phyloP scores from a whole-genome alignment of 768 basidiomycete genomes.

The Ramaria sp. region DNA sequence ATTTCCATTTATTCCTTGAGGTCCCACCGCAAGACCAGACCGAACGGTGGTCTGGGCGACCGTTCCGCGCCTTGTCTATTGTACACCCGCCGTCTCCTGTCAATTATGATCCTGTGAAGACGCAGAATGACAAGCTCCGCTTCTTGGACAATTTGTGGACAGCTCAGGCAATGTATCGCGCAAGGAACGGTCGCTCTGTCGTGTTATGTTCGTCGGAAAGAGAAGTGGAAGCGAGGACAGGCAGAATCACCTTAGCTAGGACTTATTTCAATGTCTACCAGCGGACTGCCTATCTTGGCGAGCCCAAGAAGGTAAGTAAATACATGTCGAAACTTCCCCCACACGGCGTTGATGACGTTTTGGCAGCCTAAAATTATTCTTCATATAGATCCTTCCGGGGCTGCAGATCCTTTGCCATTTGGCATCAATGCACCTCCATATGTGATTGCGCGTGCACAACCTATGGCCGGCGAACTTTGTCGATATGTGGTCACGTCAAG shows the following conservation, averaged over 20 bases:
- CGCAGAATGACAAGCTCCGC: constrained; percentile 58
- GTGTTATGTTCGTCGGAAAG: constrained; percentile 59
- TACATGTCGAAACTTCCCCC: background rate
- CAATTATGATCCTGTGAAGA: constrained; percentile 54
- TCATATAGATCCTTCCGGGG: constrained; percentile 69
- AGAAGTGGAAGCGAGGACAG: constrained; percentile 61
- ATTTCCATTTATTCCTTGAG: constrained; percentile 79
- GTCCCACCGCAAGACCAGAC: constrained; percentile 70
- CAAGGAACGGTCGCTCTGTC: constrained; percentile 62
- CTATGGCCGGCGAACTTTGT: constrained; percentile 73
- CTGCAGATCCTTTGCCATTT: constrained; percentile 70
- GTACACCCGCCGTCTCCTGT: constrained; percentile 64
- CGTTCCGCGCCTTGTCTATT: constrained; percentile 69
- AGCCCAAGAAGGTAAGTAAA: constrained; percentile 58
- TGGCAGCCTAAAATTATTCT: constrained; percentile 76
- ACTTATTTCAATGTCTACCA: constrained; percentile 90
- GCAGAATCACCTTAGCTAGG: constrained; percentile 53
- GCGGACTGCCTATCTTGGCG: constrained; percentile 65
- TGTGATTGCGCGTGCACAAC: constrained; percentile 73
- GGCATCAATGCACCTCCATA: constrained; percentile 60
- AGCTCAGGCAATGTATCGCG: constrained; percentile 72
- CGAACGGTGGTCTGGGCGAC: constrained; percentile 81
- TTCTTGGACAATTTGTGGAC: constrained; percentile 89
- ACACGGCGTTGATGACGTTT: constrained; percentile 5
- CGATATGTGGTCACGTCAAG: constrained; percentile 68